Evolutionary conservation across 306 rosid genomes (phyloP), one percentile per base, ranked within the genome.

Genomic region (Cajanus cajan): DNA sequence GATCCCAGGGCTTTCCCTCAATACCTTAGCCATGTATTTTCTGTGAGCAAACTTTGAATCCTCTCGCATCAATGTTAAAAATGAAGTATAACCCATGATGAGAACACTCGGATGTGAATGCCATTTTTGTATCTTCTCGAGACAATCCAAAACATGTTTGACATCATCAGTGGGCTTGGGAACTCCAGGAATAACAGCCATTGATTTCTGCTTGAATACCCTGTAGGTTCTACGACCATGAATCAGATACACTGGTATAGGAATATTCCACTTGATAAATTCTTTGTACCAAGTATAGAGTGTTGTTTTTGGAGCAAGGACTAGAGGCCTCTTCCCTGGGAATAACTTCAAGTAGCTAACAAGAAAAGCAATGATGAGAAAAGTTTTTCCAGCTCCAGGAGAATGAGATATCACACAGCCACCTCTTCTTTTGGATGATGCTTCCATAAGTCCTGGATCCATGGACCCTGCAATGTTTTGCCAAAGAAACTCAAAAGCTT

Each of bases 241-340:
- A 76, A 94, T 89, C 22, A 94, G 80, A 86, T 94, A 82, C 45
- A 94, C 90, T 0, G 98, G 98, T 9, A 94, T 31, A 19, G 98
- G 87, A 89, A 88, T 79, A 36, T 89, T 67, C 98, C 97, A 92
- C 78, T 94, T 92, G 14, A 88, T 88, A 54, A 89, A 94, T 80
- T 94, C 98, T 80, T 94, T 90, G 64, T 88, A 86, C 97, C 98
- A 94, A 10, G 97, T 92, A 64, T 90, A 88, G 14, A 94, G 96
- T 58, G 96, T 92, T 13, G 96, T 90, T 80, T 92, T 94, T 8
- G 96, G 98, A 66, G 98, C 98, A 45, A 94, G 93, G 57, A 94
- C 84, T 48, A 94, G 55, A 9, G 98, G 98, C 43, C 90, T 78
- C 79, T 88, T 92, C 50, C 89, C 90, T 0, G 98, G 98, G 80